Evolutionary conservation across 2,329 filamentous ascomycete genomes (phyloP), one percentile per base, ranked within the genome.

Genomic region (Cryphonectria naterciae): DNA sequence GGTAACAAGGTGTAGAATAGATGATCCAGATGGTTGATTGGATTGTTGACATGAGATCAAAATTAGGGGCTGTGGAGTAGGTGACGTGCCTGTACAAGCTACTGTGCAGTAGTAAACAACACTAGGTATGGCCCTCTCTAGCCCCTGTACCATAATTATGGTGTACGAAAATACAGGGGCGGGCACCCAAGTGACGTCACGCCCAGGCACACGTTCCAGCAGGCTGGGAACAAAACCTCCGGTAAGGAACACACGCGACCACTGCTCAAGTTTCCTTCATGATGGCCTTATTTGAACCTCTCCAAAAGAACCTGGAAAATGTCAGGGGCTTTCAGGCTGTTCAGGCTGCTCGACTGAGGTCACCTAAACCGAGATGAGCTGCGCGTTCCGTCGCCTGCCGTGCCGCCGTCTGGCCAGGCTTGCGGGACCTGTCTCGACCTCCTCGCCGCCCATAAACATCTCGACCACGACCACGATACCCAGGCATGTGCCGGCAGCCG

Each of bases 381-480:
- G 72, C 69, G 69, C 74, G 67, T 70, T 75, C 63, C 73, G 70
- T 58, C 72, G 72, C 63, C 65, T 75, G 37, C 74, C 73, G 52
- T 68, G 70, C 70, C 74, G 70, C 70, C 74, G 70, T 54, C 54
- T 75, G 69, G 72, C 70, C 69, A 72, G 68, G 69, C 69, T 75
- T 17, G 66, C 71, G 35, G 25, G 56, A 17, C 60, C 71, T 52
- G 15, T 62, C 28, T 64, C 41, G 37, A 37, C 46, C 10, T 68
- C 46, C 10, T 68, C 69, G 19, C 25, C 68, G 43, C 54, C 28
- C 28, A 19, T 7, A 43, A 1, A 2, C 61, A n/a, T 17, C 41
- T n/a, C 49, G 56, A 54, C 58, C 17, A 25, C 28, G 15, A 39
- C 41, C 22, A n/a, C 69, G 39, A 64, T 37, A 62, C 17, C 64